These are phyloP conservation scores for Cyberlindnera japonica DNA, from an alignment of 805 yeast species.

Conservation along the genomic window DNA sequence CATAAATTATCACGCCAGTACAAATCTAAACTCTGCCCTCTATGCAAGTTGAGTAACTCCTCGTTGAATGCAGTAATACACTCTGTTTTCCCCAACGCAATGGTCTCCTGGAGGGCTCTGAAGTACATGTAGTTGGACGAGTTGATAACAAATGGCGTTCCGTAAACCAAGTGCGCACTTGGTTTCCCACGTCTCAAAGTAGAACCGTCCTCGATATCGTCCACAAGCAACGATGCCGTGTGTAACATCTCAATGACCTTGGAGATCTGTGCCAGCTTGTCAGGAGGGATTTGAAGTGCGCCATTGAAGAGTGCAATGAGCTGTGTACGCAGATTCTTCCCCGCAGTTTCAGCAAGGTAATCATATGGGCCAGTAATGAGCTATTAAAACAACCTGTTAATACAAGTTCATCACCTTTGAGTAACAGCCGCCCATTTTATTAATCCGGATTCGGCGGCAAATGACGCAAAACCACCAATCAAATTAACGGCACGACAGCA, in stretches of 20 bases:
- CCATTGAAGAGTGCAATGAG: conserved; percentile 51
- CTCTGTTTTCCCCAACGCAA: conserved; percentile 30
- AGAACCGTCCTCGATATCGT: conserved; percentile 85
- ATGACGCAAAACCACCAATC: too few relatives aligned
- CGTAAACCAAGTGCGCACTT: conserved; percentile 74
- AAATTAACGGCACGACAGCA: too few relatives aligned
- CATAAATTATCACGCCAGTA: conserved; percentile 74
- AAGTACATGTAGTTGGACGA: conserved; percentile 82
- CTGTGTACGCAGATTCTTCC: conserved; percentile 26
- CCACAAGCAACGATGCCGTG: conserved; percentile 66
- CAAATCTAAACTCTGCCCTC: conserved; percentile 87
- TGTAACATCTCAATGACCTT: conserved; percentile 57
- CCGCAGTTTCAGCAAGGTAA: conserved; percentile 23
- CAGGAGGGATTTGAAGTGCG: conserved; percentile 42
- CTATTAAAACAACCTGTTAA: too few relatives aligned
- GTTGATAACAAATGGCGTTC: conserved; percentile 76
- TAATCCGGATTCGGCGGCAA: too few relatives aligned
- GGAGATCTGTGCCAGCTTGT: conserved; percentile 38
- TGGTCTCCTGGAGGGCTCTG: conserved; percentile 32
- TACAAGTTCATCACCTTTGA: too few relatives aligned
- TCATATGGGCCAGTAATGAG: conserved; percentile 25
- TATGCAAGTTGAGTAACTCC: conserved; percentile 76
- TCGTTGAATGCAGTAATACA: conserved; percentile 49
- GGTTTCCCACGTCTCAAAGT: conserved; percentile 70
- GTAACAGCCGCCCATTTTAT: too few relatives aligned